Conservation (phyloP, 2,329 filamentous ascomycete species). For the Exophiala mesophila region DNA sequence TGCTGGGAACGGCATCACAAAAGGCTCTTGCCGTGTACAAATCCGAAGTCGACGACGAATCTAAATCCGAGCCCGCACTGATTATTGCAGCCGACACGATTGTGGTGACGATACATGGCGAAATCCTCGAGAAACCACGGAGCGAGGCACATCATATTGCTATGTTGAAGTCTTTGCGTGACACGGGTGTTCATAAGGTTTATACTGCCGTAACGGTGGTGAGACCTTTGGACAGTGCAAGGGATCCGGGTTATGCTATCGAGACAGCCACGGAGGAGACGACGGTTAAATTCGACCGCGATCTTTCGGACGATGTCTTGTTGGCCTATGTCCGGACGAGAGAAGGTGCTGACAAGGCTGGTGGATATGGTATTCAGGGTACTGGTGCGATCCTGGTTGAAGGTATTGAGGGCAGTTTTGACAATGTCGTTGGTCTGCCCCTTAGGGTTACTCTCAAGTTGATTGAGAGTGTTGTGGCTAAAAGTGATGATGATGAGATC, state of each 20-base stretch:
- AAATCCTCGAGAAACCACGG: constrained; percentile 85
- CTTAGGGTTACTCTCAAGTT: constrained; percentile 70
- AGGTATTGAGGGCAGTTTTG: constrained; percentile 79
- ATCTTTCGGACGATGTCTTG: constrained; percentile 75
- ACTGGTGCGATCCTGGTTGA: constrained; percentile 82
- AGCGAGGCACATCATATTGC: constrained; percentile 73
- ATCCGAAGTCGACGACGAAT: constrained; percentile 52
- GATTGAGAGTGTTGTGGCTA: constrained; percentile 82
- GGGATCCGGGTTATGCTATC: constrained; percentile 79
- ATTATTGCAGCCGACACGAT: constrained; percentile 90
- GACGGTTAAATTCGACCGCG: constrained; percentile 74
- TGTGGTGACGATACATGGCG: constrained; percentile 69
- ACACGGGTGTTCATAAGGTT: constrained; percentile 72
- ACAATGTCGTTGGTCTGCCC: constrained; percentile 92
- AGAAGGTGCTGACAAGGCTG: constrained; percentile 93
- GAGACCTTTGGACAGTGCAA: constrained; percentile 71
- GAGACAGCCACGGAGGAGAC: constrained; percentile 85
- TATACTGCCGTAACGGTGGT: constrained; percentile 82
- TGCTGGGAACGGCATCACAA: constrained; percentile 74
- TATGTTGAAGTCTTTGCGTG: constrained; percentile 78
- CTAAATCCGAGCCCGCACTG: constrained; percentile 66
- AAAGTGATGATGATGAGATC: constrained; percentile 61
- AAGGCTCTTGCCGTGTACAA: constrained; percentile 75
- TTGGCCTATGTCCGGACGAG: constrained; percentile 64
- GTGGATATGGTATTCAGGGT: constrained; percentile 91